These are phyloP conservation scores for Hypoxylon sp. DNA, from an alignment of 2,329 filamentous ascomycete genomes.

Conservation along the genomic window DNA sequence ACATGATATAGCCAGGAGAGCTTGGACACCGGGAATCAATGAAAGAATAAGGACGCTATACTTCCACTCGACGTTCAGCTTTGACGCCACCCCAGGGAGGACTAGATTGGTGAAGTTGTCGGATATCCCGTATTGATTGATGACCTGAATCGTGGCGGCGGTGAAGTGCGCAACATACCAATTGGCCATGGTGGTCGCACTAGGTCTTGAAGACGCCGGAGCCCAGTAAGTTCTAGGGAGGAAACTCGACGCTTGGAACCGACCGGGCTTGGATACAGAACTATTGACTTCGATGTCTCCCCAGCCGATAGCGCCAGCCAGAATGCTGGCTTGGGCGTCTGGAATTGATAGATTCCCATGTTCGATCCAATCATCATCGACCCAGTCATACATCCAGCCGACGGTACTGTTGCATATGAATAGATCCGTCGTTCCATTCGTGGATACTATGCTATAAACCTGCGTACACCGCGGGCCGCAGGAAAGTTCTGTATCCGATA, in stretches of 20 bases:
- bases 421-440: not conserved
- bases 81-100: conserved; percentile 9
- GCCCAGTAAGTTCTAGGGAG: conserved; percentile 14
- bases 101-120: not conserved
- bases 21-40: conserved; percentile 16
- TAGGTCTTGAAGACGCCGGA: not conserved
- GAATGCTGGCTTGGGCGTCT: conserved; percentile 17
- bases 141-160: conserved; percentile 8
- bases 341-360: conserved; percentile 11
- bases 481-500: conserved; percentile 17
- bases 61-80: conserved; percentile 15
- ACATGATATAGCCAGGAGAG: conserved; percentile 6
- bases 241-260: conserved; percentile 19
- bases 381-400: not conserved
- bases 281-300: conserved; percentile 17
- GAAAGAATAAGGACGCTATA: conserved; percentile 10
- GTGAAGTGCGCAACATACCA: conserved; percentile 10
- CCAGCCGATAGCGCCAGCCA: conserved; percentile 24
- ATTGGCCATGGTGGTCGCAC: not conserved
- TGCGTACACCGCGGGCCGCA: conserved; percentile 22
- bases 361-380: not conserved
- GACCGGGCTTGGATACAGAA: conserved; percentile 4
- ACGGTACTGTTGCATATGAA: conserved; percentile 29
- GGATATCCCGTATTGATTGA: conserved; percentile 3
- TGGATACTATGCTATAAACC: conserved; percentile 8